Evolutionary conservation across 371 early-diverging fungal genomes (phyloP).

Genomic region (Mucor sp.): DNA sequence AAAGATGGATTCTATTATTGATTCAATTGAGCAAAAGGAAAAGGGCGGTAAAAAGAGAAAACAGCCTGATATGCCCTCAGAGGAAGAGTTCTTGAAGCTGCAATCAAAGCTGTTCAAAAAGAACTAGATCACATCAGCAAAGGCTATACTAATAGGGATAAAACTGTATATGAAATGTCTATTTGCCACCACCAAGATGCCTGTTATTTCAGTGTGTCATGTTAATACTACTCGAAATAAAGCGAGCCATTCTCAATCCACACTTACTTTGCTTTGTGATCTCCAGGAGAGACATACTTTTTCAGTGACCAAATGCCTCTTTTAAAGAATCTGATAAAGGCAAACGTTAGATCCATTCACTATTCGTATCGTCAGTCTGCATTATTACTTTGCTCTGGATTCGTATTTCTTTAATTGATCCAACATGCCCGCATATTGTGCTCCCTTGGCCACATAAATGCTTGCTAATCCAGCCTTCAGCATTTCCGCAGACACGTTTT

Average conservation of each 20-base stretch:
- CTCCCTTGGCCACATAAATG: constrained; percentile 70
- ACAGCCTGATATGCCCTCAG: constrained; percentile 50
- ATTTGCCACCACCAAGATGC: not conserved
- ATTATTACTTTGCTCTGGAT: constrained; percentile 57
- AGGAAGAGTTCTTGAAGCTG: constrained; percentile 64
- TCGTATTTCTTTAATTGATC: constrained; percentile 52
- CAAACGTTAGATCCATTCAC: not conserved
- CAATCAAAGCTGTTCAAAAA: constrained; percentile 54
- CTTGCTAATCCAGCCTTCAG: constrained; percentile 66
- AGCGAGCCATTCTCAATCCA: not conserved
- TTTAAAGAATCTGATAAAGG: constrained; percentile 19
- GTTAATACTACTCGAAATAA: not conserved
- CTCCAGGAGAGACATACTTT: constrained; percentile 40
- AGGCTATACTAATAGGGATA: not conserved
- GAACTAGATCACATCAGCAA: constrained; percentile 17
- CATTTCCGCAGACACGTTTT: constrained; percentile 75
- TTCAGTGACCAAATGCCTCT: constrained; percentile 49
- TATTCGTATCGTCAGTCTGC: not conserved
- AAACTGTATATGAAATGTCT: not conserved
- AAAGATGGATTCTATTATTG: constrained; percentile 51
- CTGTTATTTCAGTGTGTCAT: not conserved
- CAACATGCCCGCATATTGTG: constrained; percentile 63
- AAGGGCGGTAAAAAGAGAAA: constrained; percentile 11
- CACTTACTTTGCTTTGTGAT: constrained; percentile 46
- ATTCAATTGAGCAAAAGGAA: constrained; percentile 39